Evolutionary conservation across 345 rosid genomes (phyloP).

Genomic region (Hirschfeldia incana): DNA sequence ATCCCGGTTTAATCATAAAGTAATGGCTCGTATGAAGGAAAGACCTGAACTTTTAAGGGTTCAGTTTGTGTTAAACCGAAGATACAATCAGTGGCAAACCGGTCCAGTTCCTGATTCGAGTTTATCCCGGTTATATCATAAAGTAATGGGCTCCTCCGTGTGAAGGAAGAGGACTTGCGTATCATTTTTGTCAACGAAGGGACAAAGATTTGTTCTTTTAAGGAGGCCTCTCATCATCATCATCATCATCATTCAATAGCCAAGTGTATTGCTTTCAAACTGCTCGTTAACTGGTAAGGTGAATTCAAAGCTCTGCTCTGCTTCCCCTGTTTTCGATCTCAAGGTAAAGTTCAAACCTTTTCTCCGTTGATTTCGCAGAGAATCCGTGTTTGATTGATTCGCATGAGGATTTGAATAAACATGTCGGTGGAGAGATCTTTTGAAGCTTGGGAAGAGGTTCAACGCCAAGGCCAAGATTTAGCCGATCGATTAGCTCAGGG

Average conservation of each 20-base stretch:
- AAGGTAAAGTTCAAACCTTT: not conserved
- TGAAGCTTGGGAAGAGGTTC: conserved; percentile 98
- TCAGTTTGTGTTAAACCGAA: conserved; percentile 32
- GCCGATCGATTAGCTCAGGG: conserved; percentile 94
- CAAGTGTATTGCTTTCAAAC: not conserved
- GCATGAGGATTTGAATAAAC: conserved; percentile 4
- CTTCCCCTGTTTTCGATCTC: not conserved
- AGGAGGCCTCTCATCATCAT: not conserved
- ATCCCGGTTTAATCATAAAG: conserved; percentile 7
- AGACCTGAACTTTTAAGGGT: conserved; percentile 25
- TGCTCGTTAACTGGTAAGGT: not conserved
- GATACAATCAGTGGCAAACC: not conserved
- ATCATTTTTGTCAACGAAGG: not conserved
- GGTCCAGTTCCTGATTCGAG: conserved; percentile 7
- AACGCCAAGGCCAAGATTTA: conserved; percentile 85
- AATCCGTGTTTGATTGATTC: not conserved
- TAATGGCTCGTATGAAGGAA: not conserved
- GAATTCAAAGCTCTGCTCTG: not conserved
- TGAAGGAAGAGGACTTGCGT: not conserved
- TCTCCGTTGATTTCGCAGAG: not conserved
- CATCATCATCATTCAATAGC: not conserved
- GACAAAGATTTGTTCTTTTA: not conserved
- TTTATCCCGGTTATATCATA: conserved; percentile 5
- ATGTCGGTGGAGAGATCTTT: conserved; percentile 91
- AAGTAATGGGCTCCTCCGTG: not conserved